Percentiles rank a stretch among this genome's conserved stretches.
These are phyloP conservation scores for Margaritispora aquatica DNA, from an alignment of 495 filamentous ascomycete genomes.

Conservation along the genomic window DNA sequence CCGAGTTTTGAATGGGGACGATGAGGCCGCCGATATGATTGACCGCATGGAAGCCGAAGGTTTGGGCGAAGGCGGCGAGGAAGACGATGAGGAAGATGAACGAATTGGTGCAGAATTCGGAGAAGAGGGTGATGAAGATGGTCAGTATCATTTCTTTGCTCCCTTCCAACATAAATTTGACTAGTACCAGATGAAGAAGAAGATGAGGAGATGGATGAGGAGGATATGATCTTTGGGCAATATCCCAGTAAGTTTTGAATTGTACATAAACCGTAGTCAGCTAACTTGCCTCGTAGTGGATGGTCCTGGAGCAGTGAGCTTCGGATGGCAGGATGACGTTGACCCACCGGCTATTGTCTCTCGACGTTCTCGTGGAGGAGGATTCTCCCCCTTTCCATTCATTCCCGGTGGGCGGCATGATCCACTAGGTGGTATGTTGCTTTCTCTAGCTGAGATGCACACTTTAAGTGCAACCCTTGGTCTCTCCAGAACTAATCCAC, in stretches of 20 bases:
- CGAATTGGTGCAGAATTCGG: constrained; percentile 26
- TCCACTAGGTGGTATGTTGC: constrained; percentile 35
- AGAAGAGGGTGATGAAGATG: constrained; percentile 57
- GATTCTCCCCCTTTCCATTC: constrained; percentile 27
- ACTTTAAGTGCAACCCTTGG: no score
- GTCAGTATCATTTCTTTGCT: constrained; percentile 29
- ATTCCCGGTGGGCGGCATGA: constrained; percentile 38
- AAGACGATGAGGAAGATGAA: constrained; percentile 27
- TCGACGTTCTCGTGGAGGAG: constrained; percentile 11
- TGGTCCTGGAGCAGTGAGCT: constrained; percentile 10
- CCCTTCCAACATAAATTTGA: constrained; percentile 4
- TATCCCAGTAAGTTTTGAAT: constrained; percentile 66
- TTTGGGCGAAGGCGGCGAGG: constrained; percentile 58
- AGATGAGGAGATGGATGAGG: constrained; percentile 65
- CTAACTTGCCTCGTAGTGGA: constrained; percentile 17
- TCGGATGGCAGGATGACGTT: constrained; percentile 30
- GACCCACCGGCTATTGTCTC: constrained; percentile 31
- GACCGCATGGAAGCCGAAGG: constrained; percentile 52
- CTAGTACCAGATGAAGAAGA: constrained; percentile 57
- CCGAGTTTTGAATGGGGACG: constrained; percentile 31
- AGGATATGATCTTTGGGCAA: constrained; percentile 54
- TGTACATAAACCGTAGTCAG: no score
- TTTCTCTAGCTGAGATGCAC: not conserved
- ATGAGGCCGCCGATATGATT: constrained; percentile 39
- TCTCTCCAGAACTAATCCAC: constrained; percentile 27